These are phyloP conservation scores for Aspergillus pseudoviridinutans DNA, from an alignment of 2,329 filamentous ascomycete species.

Conservation along the genomic window DNA sequence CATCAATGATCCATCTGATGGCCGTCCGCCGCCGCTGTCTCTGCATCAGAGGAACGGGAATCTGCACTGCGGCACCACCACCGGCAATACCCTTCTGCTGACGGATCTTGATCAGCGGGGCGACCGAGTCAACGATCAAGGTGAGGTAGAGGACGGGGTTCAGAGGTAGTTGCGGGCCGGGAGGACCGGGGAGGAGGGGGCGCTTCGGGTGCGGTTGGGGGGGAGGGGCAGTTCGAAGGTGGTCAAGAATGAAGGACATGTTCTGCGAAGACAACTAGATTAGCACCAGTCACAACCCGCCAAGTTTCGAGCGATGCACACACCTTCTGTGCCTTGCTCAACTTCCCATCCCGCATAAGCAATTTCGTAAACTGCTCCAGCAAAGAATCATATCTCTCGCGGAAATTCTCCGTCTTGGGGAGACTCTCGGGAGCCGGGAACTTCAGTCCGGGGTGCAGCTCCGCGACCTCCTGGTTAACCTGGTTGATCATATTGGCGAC, in stretches of 20 bases:
- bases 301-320: constrained; percentile 4
- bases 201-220: constrained; percentile 69
- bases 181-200: constrained; percentile 62
- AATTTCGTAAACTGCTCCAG: constrained; percentile 84
- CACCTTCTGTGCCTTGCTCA: constrained; percentile 85
- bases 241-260: constrained; percentile 75
- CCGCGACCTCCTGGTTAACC: constrained; percentile 29
- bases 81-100: constrained; percentile 73
- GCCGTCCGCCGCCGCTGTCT: constrained; percentile 74
- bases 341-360: constrained; percentile 87
- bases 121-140: constrained; percentile 86
- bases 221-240: constrained; percentile 77
- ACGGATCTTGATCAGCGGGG: constrained; percentile 78
- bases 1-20: constrained; percentile 83
- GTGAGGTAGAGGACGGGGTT: constrained; percentile 88
- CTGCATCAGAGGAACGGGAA: constrained; percentile 71
- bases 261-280: constrained; percentile 52
- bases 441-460: constrained; percentile 61
- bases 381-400: constrained; percentile 80
- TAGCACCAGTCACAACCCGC: background rate
- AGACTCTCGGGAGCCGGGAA: constrained; percentile 70
- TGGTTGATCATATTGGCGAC: constrained; percentile 36
- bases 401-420: constrained; percentile 60
- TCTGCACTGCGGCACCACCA: constrained; percentile 77
- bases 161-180: constrained; percentile 74